Conservation (phyloP, 139 green algal species). For the Nannochloris sp. region DNA sequence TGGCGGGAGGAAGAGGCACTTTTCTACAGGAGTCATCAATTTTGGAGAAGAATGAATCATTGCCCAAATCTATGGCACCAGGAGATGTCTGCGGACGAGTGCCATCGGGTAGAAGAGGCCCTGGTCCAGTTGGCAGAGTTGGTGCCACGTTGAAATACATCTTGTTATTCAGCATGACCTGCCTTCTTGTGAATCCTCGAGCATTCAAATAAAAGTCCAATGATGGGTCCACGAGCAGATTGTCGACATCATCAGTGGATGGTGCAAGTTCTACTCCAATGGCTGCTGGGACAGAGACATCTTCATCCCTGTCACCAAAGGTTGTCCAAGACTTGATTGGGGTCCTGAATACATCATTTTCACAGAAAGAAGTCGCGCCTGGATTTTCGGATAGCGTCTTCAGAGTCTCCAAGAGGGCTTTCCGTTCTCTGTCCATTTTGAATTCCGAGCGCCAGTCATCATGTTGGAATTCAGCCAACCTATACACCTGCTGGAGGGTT, state of each 20-base stretch:
- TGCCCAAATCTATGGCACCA: background rate
- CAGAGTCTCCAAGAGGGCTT: constrained; percentile 36
- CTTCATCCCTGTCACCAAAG: too few relatives aligned
- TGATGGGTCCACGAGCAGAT: too few relatives aligned
- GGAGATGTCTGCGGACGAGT: background rate
- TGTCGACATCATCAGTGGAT: too few relatives aligned
- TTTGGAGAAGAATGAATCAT: too few relatives aligned
- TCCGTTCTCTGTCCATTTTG: constrained; percentile 21
- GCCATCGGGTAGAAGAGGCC: background rate
- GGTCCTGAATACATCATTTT: too few relatives aligned
- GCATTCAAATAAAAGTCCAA: too few relatives aligned
- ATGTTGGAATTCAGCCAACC: constrained; percentile 49
- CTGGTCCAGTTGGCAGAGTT: background rate
- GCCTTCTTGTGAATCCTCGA: background rate
- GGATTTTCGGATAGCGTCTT: constrained; percentile 22
- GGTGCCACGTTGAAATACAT: background rate
- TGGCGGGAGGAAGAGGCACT: too few relatives aligned
- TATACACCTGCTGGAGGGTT: constrained; percentile 38
- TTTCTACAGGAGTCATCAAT: too few relatives aligned
- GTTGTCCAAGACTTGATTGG: too few relatives aligned
- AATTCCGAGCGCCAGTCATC: constrained; percentile 47
- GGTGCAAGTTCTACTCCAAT: too few relatives aligned
- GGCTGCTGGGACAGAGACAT: too few relatives aligned
- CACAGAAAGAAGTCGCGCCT: background rate
- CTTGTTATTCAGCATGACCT: background rate